Evolutionary conservation across 2,329 filamentous ascomycete species (phyloP).

Genomic region (Colletotrichum sp.): DNA sequence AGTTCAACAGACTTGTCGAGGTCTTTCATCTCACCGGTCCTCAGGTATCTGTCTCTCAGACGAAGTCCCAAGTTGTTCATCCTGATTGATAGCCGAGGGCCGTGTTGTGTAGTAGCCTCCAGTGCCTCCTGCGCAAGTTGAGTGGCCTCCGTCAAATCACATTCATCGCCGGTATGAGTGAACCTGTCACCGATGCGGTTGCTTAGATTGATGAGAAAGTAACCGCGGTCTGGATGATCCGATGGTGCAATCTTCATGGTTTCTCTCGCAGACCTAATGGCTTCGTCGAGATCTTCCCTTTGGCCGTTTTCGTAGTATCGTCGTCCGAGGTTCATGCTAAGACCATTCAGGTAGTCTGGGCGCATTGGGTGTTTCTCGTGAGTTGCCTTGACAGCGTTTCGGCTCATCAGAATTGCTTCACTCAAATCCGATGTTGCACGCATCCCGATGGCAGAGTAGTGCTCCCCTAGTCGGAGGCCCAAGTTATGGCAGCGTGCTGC

Average conservation of each 20-base stretch:
- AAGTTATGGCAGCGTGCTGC: not conserved
- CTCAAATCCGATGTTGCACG: not conserved
- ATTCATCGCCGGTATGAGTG: not conserved
- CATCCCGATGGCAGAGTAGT: not conserved
- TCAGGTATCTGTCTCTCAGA: not conserved
- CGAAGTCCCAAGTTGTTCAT: not conserved
- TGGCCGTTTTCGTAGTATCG: accelerated
- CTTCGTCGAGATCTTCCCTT: not conserved
- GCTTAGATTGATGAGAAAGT: not conserved
- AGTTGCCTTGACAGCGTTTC: not conserved
- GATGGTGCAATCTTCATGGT: not conserved
- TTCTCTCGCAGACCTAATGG: not conserved
- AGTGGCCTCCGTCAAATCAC: not conserved
- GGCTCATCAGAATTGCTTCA: not conserved
- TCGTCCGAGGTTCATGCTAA: not conserved
- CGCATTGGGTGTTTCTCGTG: not conserved
- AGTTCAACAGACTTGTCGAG: accelerated
- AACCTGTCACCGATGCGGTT: not conserved
- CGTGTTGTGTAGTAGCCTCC: not conserved
- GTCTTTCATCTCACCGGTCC: not conserved
- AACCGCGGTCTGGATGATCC: not conserved
- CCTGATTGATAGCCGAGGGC: not conserved
- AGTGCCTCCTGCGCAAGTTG: not conserved
- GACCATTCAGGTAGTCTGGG: not conserved
- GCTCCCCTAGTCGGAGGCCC: not conserved